Conservation (phyloP, 2,329 filamentous ascomycete species). For the Ceratocystis lukuohia region DNA sequence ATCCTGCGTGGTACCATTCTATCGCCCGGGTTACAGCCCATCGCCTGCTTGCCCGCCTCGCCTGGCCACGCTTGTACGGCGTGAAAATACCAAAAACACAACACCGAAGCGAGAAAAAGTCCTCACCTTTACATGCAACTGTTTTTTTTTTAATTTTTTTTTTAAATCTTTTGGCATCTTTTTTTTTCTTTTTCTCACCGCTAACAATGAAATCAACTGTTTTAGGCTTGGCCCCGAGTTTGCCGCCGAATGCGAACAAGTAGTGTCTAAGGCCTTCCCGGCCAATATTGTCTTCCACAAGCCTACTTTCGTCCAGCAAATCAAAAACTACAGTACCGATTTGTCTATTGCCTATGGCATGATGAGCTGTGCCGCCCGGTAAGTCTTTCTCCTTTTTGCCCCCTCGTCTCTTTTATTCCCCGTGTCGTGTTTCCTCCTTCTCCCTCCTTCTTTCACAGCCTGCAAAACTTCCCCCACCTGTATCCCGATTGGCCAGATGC, state of each 20-base stretch:
- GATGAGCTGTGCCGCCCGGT: slow-evolving; percentile 45
- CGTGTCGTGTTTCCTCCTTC: slow-evolving; percentile 18
- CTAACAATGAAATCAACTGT: slow-evolving; percentile 20
- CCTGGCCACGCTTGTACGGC: background rate
- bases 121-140: background rate
- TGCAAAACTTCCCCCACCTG: background rate
- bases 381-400: slow-evolving; percentile 26
- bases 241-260: slow-evolving; percentile 45
- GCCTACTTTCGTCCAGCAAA: slow-evolving; percentile 46
- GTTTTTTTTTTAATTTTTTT: background rate
- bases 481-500: background rate
- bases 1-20: background rate
- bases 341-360: slow-evolving; percentile 45
- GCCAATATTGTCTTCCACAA: slow-evolving; percentile 51
- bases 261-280: slow-evolving; percentile 47
- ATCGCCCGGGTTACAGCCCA: background rate
- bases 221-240: slow-evolving; percentile 42
- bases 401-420: slow-evolving; percentile 19
- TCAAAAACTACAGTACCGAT: slow-evolving; percentile 43
- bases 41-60: background rate
- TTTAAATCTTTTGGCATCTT: background rate
- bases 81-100: background rate
- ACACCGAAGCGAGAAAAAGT: background rate
- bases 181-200: slow-evolving; percentile 17
- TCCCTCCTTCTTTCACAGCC: slow-evolving; percentile 16